Evolutionary conservation across 192 early-diverging fungal genomes (phyloP).

Genomic region (Geosiphon pyriformis): DNA sequence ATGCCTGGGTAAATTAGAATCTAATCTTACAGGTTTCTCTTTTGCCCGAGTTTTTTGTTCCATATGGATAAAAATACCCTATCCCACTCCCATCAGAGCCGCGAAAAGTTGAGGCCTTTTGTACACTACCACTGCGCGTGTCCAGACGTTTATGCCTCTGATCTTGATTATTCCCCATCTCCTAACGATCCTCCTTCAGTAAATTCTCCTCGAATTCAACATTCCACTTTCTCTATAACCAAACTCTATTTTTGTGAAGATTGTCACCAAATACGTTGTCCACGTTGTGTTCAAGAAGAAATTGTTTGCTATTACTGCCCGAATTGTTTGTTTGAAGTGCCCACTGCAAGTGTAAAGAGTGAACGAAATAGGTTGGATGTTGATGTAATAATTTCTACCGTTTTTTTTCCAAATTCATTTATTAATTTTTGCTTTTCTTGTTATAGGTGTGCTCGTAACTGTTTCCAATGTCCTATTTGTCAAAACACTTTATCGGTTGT

Average conservation of each 20-base stretch:
- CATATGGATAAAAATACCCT: too few relatives aligned
- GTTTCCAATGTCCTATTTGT: constrained; percentile 90
- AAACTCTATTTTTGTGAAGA: constrained; percentile 85
- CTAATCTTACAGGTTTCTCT: too few relatives aligned
- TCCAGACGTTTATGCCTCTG: constrained; percentile 22
- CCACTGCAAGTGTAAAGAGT: constrained; percentile 91
- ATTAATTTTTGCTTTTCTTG: not conserved
- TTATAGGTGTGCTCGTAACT: constrained; percentile 79
- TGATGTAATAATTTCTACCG: not conserved
- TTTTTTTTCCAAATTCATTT: not conserved
- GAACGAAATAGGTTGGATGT: constrained; percentile 75
- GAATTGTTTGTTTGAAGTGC: constrained; percentile 95
- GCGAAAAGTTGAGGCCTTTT: constrained; percentile 16
- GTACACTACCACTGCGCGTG: constrained; percentile 35
- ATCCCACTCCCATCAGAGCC: not conserved
- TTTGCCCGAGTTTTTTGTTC: too few relatives aligned
- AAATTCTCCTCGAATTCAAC: constrained; percentile 24
- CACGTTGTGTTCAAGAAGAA: constrained; percentile 77
- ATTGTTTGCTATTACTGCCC: constrained; percentile 91
- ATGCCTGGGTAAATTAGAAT: too few relatives aligned
- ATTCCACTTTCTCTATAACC: constrained; percentile 50
- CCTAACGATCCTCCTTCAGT: constrained; percentile 20
- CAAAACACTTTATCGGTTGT: constrained; percentile 72
- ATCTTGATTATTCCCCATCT: not conserved
- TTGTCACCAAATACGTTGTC: constrained; percentile 77